Evolutionary conservation across 768 basidiomycete species (phyloP), one percentile per base, ranked within the genome.

Genomic region (Amanita muscaria): DNA sequence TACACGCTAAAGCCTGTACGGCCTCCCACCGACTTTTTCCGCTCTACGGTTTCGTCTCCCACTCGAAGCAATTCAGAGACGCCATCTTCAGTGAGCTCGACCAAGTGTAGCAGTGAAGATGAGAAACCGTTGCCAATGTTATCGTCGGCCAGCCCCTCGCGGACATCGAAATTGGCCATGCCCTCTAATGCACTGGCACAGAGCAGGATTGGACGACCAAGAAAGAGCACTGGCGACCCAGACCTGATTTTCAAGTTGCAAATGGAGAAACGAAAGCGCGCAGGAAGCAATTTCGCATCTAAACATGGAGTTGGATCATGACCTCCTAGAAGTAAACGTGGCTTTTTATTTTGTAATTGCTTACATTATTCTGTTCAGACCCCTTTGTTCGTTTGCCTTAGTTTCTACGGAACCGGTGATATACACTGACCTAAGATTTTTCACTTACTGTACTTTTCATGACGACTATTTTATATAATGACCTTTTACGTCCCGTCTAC

Each of bases 201-300:
- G 59, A 62, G 72, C 62, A 54, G 73, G 31, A 65, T 65, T 33
- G 71, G 70, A n/a, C 63, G 71, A 30, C 67, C 68, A 40, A 60
- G 60, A 19, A 59, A 53, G 52, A 64, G 64, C 44, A 55, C 55
- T 3, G 60, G 58, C n/a, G 56, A 56, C 19, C 34, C 55, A 19
- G 53, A 45, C 33, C 36, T 46, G 14, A 22, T 32, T 23, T 25
- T 46, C 14, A 48, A 44, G 19, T 14, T 42, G 23, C 41, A 42
- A 22, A 48, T 48, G 40, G 44, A 46, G 37, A 46, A 46, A 19
- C 40, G 47, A 37, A 39, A 48, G 29, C 29, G 42, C 31, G 29
- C 55, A 39, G 40, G 36, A 44, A 34, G 29, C 16, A 39, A 14
- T 30, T 16, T 25, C 21, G 37, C 30, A 10, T 31, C 44, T 24